A percentile compares a stretch with the other conserved stretches of the same genome.
Evolutionary conservation across 108 stramenopile species (phyloP).

Genomic region (Parietichytrium sp.): DNA sequence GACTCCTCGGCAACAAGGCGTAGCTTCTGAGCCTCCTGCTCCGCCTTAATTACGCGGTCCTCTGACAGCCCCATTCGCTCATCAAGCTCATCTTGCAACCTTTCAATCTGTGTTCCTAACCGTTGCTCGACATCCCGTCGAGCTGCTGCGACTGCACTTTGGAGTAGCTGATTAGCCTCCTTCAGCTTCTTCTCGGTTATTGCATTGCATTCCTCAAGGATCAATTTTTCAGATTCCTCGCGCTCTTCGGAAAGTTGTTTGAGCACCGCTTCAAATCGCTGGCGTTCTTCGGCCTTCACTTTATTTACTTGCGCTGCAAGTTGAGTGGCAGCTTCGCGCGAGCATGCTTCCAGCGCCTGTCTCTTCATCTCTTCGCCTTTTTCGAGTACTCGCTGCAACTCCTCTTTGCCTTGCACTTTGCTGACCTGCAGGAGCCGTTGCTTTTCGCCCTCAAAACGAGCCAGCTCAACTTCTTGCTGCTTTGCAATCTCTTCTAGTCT

Average conservation of each 20-base stretch:
- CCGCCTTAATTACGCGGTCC: not conserved
- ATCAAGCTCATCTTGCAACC: not conserved
- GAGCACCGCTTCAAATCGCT: not conserved
- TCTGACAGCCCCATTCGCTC: conserved; percentile 17
- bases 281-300: not conserved
- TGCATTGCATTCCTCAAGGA: conserved; percentile 6
- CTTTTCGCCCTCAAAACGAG: conserved; percentile 1
- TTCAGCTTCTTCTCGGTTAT: not conserved
- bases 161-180: conserved; percentile 17
- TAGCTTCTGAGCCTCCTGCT: not conserved
- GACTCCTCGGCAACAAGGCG: not conserved
- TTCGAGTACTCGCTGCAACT: not conserved
- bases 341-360: not conserved
- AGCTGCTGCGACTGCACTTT: not conserved
- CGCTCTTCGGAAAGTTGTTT: not conserved
- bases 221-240: not conserved
- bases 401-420: not conserved
- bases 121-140: not conserved
- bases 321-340: conserved; percentile 9
- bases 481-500: not conserved
- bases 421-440: not conserved
- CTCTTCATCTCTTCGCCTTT: not conserved
- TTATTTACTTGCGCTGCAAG: not conserved
- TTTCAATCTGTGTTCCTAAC: not conserved
- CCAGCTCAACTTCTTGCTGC: not conserved